Base-by-base conservation (phyloP, 2,329 filamentous ascomycete species). In the Colletotrichum acutatum region DNA sequence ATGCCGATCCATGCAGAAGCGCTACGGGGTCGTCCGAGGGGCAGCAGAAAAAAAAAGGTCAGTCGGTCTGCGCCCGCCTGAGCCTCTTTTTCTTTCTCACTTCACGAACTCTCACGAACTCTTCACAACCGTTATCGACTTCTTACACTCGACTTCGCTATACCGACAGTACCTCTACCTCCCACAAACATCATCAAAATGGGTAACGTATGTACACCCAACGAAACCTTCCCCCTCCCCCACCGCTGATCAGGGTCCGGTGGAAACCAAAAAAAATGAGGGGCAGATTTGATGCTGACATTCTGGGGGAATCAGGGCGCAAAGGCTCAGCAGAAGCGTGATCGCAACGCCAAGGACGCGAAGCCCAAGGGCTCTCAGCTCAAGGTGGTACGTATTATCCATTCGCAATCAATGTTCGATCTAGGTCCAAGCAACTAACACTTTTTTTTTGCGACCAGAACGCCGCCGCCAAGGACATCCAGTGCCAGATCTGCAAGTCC, bases 401-500 rank as follows among this genome's bases (percentile, higher is more conserved):
- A 16, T 19, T 11, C 9, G 7, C 12, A 42, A 16, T 58, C 16
- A 34, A 16, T n/a, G 19, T 22, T 19, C 46, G n/a, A 49, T 14
- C 3, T 42, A 19, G 14, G 2, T 68, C 19, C n/a, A 16, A 26
- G 16, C 12, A 8, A 59, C 52, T 64, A 59, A 58, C 9, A 26
- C 11, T 49, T 22, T 6, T 61, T 49, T 22, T 6, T 61, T 76
- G 80, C 57, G 79, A 69, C 73, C 76, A 94, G 92, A 95, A 95
- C 85, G 87, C 89, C 77, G 87, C 91, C 77, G 93, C 93, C 72
- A 93, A 91, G 86, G 91, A 89, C 79, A 94, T 95, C 83, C 92
- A 94, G 83, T 95, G 93, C 88, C 85, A 89, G 76, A 86, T 91
- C 79, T 95, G 93, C 92, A 93, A 91, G 84, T 89, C 92, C 77